These are phyloP conservation scores for Pseudogymnoascus destructans DNA, from an alignment of 2,329 filamentous ascomycete genomes.

Conservation along the genomic window DNA sequence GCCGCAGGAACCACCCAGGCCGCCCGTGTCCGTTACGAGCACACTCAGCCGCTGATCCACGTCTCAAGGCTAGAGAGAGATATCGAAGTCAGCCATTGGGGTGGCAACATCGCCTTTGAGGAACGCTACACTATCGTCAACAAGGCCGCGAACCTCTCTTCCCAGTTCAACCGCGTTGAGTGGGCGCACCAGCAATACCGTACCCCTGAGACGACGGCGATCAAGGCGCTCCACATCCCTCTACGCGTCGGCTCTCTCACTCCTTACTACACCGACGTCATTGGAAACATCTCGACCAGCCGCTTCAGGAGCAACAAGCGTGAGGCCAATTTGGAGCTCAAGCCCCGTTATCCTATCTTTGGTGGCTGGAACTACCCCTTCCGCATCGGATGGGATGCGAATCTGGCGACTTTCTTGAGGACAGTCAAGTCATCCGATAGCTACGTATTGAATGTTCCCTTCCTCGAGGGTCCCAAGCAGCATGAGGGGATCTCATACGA, in stretches of 20 bases:
- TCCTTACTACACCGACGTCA: constrained; percentile 89
- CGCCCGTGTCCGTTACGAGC: constrained; percentile 79
- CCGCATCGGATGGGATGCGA: constrained; percentile 88
- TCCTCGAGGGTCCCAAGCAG: constrained; percentile 84
- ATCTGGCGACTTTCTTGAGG: constrained; percentile 65
- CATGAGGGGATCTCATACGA: constrained; percentile 77
- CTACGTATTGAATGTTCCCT: constrained; percentile 82
- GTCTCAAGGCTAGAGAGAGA: constrained; percentile 73
- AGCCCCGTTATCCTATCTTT: constrained; percentile 91
- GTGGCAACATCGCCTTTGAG: constrained; percentile 88
- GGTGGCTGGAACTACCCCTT: constrained; percentile 98
- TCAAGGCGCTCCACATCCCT: constrained; percentile 71
- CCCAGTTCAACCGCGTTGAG: constrained; percentile 62
- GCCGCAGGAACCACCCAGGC: constrained; percentile 63
- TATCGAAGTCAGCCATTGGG: constrained; percentile 94
- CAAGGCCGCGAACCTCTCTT: constrained; percentile 64
- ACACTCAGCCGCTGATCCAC: constrained; percentile 80
- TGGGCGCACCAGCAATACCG: constrained; percentile 64
- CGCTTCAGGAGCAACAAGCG: constrained; percentile 65
- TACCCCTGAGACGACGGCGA: constrained; percentile 61
- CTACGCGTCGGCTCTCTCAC: constrained; percentile 69
- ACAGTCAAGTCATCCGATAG: constrained; percentile 46
- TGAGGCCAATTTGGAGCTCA: constrained; percentile 75
- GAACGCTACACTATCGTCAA: constrained; percentile 85
- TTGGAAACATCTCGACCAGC: constrained; percentile 94